Base-by-base conservation (phyloP, 345 rosid species). In the Odontarrhena argentea region DNA sequence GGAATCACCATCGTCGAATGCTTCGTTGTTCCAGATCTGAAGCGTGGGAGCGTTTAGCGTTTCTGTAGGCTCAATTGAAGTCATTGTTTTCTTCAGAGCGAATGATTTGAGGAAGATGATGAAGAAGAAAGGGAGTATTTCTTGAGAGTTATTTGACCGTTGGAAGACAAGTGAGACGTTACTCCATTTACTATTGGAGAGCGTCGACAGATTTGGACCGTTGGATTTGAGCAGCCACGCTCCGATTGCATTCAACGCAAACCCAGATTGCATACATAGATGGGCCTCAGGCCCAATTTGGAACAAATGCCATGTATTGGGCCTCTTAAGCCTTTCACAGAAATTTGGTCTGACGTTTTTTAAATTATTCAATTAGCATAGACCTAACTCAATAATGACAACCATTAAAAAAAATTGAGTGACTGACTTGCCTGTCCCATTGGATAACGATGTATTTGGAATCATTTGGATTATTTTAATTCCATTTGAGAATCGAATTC, bases 21-120 rank as follows among this genome's bases (percentile, higher is more conserved):
- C 87, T 2, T 87, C 99, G 69, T 91, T 94, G 84, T 84, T 80
- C 99, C 99, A 94, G 34, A 94, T 63, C 82, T 90, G 99, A 32
- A 90, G 83, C 58, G 86, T 83, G 2, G 83, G 74, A 28, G 81
- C 76, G 49, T 76, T 45, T 2, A 76, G 43, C 40, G 71, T 71
- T 63, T 81, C 89, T 55, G 84, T 83, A 77, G 74, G 68, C 13
- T 81, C 86, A 11, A 63, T 57, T 35, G 79, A 70, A 73, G 85
- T 82, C 97, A 93, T 90, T 18, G 22, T 18, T 18, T 32, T 5
- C 60, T 63, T 67, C 60, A 13, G 42, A 60, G 35, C 2, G 14
- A 15, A 51, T 11, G 45, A 60, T 47, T 32, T 24, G 9, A 9
- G 1, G 35, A 56, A 13, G 47, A 44, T 40, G n/a, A n/a, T 45